These are phyloP conservation scores for Apostasia shenzhenica DNA, from an alignment of 106 monocot species.

Conservation along the genomic window DNA sequence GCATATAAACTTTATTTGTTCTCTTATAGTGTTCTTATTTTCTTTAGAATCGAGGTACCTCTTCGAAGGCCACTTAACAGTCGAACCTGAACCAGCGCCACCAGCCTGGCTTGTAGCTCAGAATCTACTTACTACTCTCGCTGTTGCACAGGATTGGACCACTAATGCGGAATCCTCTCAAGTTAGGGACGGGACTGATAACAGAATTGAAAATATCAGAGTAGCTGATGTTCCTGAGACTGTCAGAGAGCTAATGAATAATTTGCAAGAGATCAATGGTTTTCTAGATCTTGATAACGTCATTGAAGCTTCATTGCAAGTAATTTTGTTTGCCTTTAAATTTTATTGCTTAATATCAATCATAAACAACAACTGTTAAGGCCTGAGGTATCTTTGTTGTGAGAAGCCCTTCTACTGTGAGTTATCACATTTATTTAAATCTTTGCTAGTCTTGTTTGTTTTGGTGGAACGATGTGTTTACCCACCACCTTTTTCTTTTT, in stretches of 20 bases:
- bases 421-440: background rate
- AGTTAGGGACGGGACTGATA: conserved; percentile 23
- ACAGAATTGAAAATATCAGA: conserved; percentile 9
- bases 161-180: conserved; percentile 42
- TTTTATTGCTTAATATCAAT: background rate
- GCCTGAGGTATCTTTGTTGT: background rate
- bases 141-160: conserved; percentile 61
- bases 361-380: background rate
- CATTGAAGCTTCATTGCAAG: conserved; percentile 89
- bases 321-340: conserved; percentile 8
- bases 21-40: conserved; percentile 1
- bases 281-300: conserved; percentile 57
- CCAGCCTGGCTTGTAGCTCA: conserved; percentile 98
- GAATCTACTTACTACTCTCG: conserved; percentile 60
- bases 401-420: background rate
- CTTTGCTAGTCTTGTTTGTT: too few relatives aligned
- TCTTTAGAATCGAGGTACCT: conserved; percentile 63
- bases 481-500: too few relatives aligned
- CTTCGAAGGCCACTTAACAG: conserved; percentile 92
- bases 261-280: conserved; percentile 34
- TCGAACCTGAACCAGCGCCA: conserved; percentile 82
- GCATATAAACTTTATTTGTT: background rate
- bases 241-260: conserved; percentile 52
- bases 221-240: conserved; percentile 28
- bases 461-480: too few relatives aligned